Base-by-base conservation (phyloP, 768 basidiomycete species). In the Suillus placidus region DNA sequence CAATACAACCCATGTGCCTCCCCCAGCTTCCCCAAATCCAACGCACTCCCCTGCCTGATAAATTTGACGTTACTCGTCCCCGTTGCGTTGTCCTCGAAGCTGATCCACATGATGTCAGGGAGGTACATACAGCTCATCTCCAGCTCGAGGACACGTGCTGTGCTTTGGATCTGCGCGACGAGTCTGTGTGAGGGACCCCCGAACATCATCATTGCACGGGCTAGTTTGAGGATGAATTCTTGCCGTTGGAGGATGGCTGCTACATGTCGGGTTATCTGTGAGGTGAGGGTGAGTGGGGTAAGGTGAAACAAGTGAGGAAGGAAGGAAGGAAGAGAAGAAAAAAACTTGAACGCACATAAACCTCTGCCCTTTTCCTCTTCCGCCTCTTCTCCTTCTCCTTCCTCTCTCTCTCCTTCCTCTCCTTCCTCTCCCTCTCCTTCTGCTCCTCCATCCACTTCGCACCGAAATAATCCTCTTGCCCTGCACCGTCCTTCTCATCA, bases 131-230 rank as follows among this genome's bases (percentile, higher is more conserved):
- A 90, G 61, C 84, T 85, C 55, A 88, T 82, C 68, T 85, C 83
- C 65, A 95, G 82, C 67, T 95, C 93, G 32, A 95, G 84, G 16
- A 94, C 91, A 8, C 83, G 84, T 16, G 88, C 92, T 1, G 93
- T 92, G 16, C 90, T 88, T 72, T 88, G 87, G 64, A 95, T 87
- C 73, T 95, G 93, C 2, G 91, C 84, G 71, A 89, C 92, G 23
- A 95, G 82, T 49, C 93, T 89, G 74, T 96, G 92, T 14, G 89
- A 85, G 23, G 93, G 92, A 2, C 88, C 89, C 12, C 93, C 93
- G 69, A 92, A 94, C 86, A 91, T 92, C 92, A 95, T 95, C 83
- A 95, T 88, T 12, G 92, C 88, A 60, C 92, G 85, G 7, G 90
- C 86, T 35, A 95, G 85, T 80, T 94, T 94, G 76, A 94, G 79